These are phyloP conservation scores for Hygrophoropsis aurantiaca DNA, from an alignment of 768 basidiomycete genomes.

Conservation along the genomic window DNA sequence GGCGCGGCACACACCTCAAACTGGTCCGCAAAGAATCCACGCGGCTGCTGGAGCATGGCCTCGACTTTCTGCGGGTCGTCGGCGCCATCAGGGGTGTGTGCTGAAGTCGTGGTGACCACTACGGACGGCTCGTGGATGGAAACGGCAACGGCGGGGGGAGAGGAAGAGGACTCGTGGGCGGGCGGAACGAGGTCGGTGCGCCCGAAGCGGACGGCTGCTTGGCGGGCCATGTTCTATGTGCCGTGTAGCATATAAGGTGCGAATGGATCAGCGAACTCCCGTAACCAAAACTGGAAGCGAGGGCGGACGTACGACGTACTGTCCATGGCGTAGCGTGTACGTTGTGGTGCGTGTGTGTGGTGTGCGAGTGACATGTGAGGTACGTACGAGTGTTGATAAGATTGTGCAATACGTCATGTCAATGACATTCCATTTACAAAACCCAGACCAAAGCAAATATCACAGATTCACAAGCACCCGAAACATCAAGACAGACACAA, in stretches of 20 bases:
- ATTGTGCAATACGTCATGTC: no score
- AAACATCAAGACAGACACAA: background rate
- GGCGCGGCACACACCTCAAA: conserved; percentile 59
- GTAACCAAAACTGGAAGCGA: no score
- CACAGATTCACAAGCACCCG: background rate
- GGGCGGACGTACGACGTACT: conserved; percentile 63
- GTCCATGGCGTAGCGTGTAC: conserved; percentile 2
- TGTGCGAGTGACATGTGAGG: no score
- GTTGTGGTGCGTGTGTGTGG: no score
- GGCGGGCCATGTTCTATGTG: conserved; percentile 87
- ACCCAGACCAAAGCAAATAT: no score
- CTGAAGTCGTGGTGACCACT: conserved; percentile 53
- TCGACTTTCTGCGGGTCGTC: conserved; percentile 37
- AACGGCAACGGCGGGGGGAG: no score
- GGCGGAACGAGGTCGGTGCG: conserved; percentile 32
- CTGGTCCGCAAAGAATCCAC: conserved; percentile 95
- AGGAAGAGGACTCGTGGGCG: no score
- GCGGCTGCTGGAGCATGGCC: conserved; percentile 50
- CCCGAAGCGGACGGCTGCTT: conserved; percentile 77
- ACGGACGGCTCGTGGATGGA: conserved; percentile 44
- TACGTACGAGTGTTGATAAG: no score
- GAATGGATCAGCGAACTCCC: no score
- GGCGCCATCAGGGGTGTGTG: conserved; percentile 35
- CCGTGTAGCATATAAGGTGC: no score
- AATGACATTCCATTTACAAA: background rate